Evolutionary conservation across 805 yeast species (phyloP).

Genomic region (Pichia paraexigua): DNA sequence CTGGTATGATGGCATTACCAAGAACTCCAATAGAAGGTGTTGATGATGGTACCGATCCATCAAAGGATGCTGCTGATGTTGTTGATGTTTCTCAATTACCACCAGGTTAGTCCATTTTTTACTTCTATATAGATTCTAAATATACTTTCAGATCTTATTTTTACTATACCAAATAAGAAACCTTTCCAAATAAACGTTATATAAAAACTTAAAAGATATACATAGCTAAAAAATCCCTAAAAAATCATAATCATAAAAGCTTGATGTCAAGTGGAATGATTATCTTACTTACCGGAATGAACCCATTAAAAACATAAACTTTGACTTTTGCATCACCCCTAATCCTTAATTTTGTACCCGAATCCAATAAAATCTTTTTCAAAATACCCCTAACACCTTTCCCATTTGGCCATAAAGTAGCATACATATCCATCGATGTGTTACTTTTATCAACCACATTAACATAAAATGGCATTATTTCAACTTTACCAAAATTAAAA

Average conservation of each 20-base stretch:
- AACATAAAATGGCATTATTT: slow-evolving; percentile 29
- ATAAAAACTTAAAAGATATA: neutral
- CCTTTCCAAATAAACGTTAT: neutral
- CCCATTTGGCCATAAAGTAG: slow-evolving; percentile 29
- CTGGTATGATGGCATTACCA: slow-evolving; percentile 98
- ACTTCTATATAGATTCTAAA: neutral
- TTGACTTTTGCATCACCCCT: slow-evolving; percentile 30
- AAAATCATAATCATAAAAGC: slow-evolving; percentile 11
- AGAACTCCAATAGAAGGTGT: slow-evolving; percentile 75
- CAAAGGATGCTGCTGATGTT: slow-evolving; percentile 52
- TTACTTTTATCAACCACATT: slow-evolving; percentile 21
- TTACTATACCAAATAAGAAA: neutral
- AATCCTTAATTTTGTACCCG: slow-evolving; percentile 26
- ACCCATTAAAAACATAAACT: slow-evolving; percentile 27
- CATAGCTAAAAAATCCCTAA: neutral
- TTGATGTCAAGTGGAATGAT: slow-evolving; percentile 26
- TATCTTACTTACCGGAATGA: slow-evolving; percentile 26
- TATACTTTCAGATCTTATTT: neutral
- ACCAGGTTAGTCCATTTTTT: slow-evolving; percentile 58
- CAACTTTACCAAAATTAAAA: slow-evolving; percentile 26
- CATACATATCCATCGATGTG: slow-evolving; percentile 22
- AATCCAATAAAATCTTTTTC: slow-evolving; percentile 25
- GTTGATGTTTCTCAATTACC: slow-evolving; percentile 89
- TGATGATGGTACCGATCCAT: slow-evolving; percentile 42
- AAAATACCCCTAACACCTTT: slow-evolving; percentile 27